Percentiles rank a stretch among this genome's conserved stretches.
Conservation (phyloP, 2,329 filamentous ascomycete species). For the Mycogone perniciosa region DNA sequence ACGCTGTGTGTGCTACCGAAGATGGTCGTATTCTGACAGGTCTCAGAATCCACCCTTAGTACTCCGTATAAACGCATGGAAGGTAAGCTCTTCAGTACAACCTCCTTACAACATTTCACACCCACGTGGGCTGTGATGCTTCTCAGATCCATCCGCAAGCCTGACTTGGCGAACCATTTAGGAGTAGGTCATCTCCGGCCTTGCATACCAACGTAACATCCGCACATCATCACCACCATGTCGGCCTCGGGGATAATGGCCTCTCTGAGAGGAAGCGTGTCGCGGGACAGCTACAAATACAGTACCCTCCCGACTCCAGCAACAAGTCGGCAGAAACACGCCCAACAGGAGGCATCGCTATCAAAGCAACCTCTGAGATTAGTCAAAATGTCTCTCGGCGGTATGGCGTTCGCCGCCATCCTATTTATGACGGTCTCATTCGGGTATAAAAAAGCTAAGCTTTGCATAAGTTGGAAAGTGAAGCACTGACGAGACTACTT, state of each 20-base stretch:
- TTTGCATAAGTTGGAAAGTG: background rate
- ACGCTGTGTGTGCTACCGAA: no score
- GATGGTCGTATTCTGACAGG: no score
- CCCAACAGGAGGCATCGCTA: background rate
- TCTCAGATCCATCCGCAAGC: background rate
- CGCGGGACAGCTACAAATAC: constrained; percentile 23
- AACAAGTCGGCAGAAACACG: background rate
- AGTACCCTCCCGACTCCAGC: constrained; percentile 20
- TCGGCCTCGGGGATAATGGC: constrained; percentile 11
- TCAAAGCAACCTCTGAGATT: constrained; percentile 9
- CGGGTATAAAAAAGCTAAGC: constrained; percentile 12
- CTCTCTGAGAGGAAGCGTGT: constrained; percentile 16
- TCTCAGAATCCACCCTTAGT: no score
- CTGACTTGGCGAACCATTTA: background rate
- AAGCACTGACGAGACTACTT: background rate
- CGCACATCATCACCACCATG: background rate
- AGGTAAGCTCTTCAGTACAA: no score
- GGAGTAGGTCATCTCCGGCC: background rate
- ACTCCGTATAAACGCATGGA: no score
- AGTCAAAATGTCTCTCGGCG: constrained; percentile 14
- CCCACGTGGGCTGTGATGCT: background rate
- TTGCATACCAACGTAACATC: background rate
- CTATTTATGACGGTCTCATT: constrained; percentile 13
- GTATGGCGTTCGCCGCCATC: constrained; percentile 14
- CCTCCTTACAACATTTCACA: no score